These are phyloP conservation scores for Gloeophyllum trabeum DNA, from an alignment of 768 basidiomycete genomes.

Conservation along the genomic window DNA sequence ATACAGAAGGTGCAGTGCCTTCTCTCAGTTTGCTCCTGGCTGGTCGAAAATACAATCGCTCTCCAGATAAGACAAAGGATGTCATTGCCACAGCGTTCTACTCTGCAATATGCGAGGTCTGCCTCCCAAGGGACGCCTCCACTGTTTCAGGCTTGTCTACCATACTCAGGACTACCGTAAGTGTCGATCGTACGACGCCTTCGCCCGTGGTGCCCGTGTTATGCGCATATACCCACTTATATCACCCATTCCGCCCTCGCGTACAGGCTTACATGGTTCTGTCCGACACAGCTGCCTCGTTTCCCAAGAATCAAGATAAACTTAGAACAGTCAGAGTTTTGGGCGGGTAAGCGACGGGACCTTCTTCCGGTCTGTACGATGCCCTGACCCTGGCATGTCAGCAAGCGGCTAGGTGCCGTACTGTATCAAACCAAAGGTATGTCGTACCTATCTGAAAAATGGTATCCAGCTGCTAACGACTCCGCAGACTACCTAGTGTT, in stretches of 20 bases:
- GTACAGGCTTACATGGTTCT: not conserved
- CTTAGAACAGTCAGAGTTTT: not conserved
- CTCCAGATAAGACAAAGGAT: not conserved
- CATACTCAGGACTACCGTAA: too few relatives aligned
- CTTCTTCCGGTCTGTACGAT: not conserved
- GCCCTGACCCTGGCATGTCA: not conserved
- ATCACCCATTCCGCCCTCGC: too few relatives aligned
- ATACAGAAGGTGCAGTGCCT: too few relatives aligned
- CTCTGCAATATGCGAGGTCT: not conserved
- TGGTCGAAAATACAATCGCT: too few relatives aligned
- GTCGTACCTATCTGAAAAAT: not conserved
- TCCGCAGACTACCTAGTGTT: slow-evolving; percentile 45
- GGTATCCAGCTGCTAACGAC: not conserved
- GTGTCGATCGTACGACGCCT: too few relatives aligned
- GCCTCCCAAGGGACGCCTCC: not conserved
- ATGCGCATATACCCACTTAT: too few relatives aligned
- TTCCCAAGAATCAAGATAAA: not conserved
- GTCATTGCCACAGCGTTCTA: not conserved
- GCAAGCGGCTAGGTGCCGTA: not conserved
- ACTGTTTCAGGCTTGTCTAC: not conserved
- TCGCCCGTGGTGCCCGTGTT: too few relatives aligned
- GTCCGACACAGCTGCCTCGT: not conserved
- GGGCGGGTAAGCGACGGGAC: not conserved
- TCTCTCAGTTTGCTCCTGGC: too few relatives aligned
- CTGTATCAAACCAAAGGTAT: not conserved